Conservation (phyloP, 139 green algal genomes). For the Pleodorina starrii region DNA sequence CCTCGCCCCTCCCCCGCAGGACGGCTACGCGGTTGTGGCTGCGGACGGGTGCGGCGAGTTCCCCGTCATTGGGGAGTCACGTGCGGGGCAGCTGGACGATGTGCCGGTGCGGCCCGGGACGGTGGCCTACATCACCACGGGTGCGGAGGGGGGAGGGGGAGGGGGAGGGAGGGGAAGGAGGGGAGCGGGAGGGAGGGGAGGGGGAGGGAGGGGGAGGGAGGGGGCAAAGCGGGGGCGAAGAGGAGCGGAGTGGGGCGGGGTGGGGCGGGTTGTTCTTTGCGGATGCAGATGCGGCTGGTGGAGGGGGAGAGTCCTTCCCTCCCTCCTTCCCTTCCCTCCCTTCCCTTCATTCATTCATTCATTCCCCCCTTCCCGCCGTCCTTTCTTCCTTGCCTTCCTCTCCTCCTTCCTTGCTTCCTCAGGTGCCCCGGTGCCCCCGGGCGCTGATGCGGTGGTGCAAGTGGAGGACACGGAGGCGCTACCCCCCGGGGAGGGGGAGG, state of each 20-base stretch:
- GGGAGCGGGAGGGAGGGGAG: constrained; percentile 54
- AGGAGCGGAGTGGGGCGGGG: constrained; percentile 56
- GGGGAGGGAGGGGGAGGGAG: not conserved
- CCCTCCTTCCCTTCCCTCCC: too few species aligned
- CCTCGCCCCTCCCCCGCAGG: too few species aligned
- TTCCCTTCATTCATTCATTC: too few species aligned
- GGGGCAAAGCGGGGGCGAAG: too few species aligned
- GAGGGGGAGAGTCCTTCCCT: too few species aligned
- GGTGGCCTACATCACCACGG: constrained; percentile 95
- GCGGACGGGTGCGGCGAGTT: constrained; percentile 87
- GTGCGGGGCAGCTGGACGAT: constrained; percentile 76
- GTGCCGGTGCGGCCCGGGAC: constrained; percentile 67
- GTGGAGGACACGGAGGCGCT: constrained; percentile 87
- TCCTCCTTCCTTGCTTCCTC: not conserved
- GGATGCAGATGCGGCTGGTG: not conserved
- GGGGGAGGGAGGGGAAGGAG: constrained; percentile 55
- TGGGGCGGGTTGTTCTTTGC: not conserved
- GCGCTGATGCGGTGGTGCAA: constrained; percentile 77
- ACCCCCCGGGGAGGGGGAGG: constrained; percentile 15
- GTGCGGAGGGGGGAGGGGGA: constrained; percentile 45
- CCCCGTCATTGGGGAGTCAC: constrained; percentile 80
- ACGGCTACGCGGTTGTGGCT: constrained; percentile 94
- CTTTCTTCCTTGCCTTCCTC: too few species aligned
- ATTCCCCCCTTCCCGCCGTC: too few species aligned
- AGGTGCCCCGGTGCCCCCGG: constrained; percentile 73